Percentiles rank a stretch among this genome's conserved stretches.
phyloP scores from a whole-genome alignment of 371 early-diverging fungal species.

The Mortierella sp. region DNA sequence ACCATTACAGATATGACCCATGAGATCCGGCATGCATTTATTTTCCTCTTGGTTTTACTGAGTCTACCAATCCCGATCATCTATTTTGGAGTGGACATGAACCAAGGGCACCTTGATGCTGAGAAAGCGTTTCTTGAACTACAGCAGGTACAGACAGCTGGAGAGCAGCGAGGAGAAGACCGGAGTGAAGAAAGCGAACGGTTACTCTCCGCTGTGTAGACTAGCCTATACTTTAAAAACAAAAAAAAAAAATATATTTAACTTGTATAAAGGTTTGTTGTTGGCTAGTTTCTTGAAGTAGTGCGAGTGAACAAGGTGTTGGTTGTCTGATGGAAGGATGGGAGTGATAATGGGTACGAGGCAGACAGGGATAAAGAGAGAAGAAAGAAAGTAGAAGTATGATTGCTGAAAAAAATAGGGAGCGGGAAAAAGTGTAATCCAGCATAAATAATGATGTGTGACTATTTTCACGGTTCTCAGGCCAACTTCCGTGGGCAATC shows the following conservation, averaged over 20 bases:
- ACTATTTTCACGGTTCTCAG: neutral
- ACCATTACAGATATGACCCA: constrained; percentile 52
- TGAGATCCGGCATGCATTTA: constrained; percentile 51
- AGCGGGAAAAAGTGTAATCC: too few relatives aligned
- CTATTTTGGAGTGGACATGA: constrained; percentile 47
- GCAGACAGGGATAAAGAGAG: too few relatives aligned
- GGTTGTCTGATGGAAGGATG: too few relatives aligned
- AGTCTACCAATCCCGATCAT: constrained; percentile 49
- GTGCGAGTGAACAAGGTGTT: too few relatives aligned
- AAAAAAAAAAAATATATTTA: too few relatives aligned
- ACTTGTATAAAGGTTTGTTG: too few relatives aligned
- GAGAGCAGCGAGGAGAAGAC: neutral
- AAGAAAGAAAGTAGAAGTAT: too few relatives aligned
- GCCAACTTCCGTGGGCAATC: too few relatives aligned
- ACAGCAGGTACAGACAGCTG: constrained; percentile 12
- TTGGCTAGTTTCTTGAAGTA: too few relatives aligned
- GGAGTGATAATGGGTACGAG: too few relatives aligned
- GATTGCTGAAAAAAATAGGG: too few relatives aligned
- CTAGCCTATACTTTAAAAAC: too few relatives aligned
- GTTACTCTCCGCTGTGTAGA: constrained; percentile 18
- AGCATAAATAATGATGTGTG: neutral
- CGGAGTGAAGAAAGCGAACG: constrained; percentile 30
- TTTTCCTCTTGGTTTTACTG: constrained; percentile 45
- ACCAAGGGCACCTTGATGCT: constrained; percentile 48
- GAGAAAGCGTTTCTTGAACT: constrained; percentile 37